A percentile compares a stretch with the other conserved stretches of the same genome.
These are phyloP conservation scores for Henningerozyma blattae DNA, from an alignment of 805 yeast species.

Conservation along the genomic window DNA sequence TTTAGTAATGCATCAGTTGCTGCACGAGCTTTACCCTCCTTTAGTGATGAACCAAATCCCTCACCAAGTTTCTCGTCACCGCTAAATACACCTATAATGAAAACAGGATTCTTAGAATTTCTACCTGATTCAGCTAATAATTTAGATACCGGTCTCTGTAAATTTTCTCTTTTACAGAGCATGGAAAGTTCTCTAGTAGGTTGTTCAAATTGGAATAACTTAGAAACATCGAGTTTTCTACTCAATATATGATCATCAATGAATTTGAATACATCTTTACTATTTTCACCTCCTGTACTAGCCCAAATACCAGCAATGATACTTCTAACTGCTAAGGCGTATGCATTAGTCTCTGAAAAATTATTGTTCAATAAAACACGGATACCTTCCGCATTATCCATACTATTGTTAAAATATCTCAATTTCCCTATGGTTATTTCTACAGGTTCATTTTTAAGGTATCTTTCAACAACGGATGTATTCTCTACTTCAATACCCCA, in stretches of 20 bases:
- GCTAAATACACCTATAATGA: slow-evolving; percentile 81
- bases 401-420: slow-evolving; percentile 30
- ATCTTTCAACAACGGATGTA: slow-evolving; percentile 50
- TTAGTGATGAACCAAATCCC: slow-evolving; percentile 82
- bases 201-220: slow-evolving; percentile 68
- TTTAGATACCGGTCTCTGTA: slow-evolving; percentile 67
- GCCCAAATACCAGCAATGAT: slow-evolving; percentile 75
- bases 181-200: slow-evolving; percentile 78
- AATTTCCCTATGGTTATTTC: slow-evolving; percentile 59
- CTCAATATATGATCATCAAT: slow-evolving; percentile 66
- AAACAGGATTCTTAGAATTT: slow-evolving; percentile 69
- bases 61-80: slow-evolving; percentile 82
- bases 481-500: slow-evolving; percentile 89
- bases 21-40: slow-evolving; percentile 87
- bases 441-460: slow-evolving; percentile 55
- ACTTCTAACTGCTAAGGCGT: slow-evolving; percentile 67
- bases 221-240: slow-evolving; percentile 63
- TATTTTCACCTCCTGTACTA: slow-evolving; percentile 34
- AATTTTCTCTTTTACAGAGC: slow-evolving; percentile 62
- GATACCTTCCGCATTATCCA: slow-evolving; percentile 38
- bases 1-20: slow-evolving; percentile 82
- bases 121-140: slow-evolving; percentile 92
- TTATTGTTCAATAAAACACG: slow-evolving; percentile 30
- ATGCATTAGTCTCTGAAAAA: slow-evolving; percentile 25
- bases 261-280: slow-evolving; percentile 53